Evolutionary conservation across 2,329 filamentous ascomycete genomes (phyloP), one percentile per base, ranked within the genome.

Genomic region (Xylaria sp.): DNA sequence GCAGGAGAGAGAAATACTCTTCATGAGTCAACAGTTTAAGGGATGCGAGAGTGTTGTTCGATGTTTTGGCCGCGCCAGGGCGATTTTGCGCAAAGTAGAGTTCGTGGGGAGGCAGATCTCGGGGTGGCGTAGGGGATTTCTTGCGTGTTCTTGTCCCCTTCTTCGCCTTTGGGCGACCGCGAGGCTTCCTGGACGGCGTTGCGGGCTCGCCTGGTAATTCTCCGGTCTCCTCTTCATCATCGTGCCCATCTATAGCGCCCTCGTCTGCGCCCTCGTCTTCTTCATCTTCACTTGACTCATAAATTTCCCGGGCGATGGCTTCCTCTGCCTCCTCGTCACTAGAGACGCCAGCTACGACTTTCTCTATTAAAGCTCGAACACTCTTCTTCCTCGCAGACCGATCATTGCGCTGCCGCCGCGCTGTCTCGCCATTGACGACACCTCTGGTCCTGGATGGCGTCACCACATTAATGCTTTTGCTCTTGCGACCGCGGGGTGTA

Each of bases 41-140:
- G 4, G 91, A 90, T 0, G 91, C 86, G 5, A 98, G 85, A 0
- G 90, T 97, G 73, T 96, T 96, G 78, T 93, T 92, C 1, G 94
- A 98, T 0, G 95, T 97, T 80, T 94, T 94, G 3, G 89, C 85
- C 3, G 90, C 87, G 1, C 93, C 94, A 0, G 93, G 90, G 57
- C 93, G 91, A 78, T 97, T 98, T 77, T 98, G 93, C 77, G 91
- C 93, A 80, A 99, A 98, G 83, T 97, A 99, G 73, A 92, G 88
- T 79, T 98, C 96, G 77, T 98, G 93, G 0, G 94, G 86, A 5
- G 94, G 92, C 1, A 98, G 86, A 75, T 97, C 89, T 62, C 89
- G 87, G 20, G 95, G 93, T 2, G 94, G 94, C 5, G 92, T 94
- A 1, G 92, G 92, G 7, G 92, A 93, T 66, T 88, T 89, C 75